These are phyloP conservation scores for Diaporthe ampelina DNA, from an alignment of 2,329 filamentous ascomycete species.

Conservation along the genomic window DNA sequence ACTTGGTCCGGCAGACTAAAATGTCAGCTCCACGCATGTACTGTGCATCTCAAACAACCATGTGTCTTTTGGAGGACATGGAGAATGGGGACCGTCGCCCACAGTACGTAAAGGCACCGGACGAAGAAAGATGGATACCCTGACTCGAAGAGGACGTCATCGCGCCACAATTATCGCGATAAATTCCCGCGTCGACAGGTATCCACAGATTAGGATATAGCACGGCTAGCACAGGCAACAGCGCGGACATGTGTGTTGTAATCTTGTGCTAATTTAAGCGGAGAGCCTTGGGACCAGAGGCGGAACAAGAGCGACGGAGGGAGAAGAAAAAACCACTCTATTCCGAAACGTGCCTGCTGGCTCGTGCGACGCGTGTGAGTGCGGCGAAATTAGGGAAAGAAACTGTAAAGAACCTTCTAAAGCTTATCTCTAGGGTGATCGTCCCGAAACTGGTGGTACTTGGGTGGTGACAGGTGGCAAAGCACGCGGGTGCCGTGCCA, in stretches of 20 bases:
- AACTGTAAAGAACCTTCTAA: slow-evolving; percentile 26
- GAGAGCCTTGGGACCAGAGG: neutral
- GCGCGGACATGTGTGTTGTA: neutral
- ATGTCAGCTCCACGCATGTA: slow-evolving; percentile 5
- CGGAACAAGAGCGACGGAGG: neutral
- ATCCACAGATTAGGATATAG: slow-evolving; percentile 35
- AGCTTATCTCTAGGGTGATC: slow-evolving; percentile 16
- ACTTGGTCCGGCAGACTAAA: slow-evolving; percentile 1
- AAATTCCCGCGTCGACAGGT: slow-evolving; percentile 36
- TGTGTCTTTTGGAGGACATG: slow-evolving; percentile 28
- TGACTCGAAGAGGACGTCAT: slow-evolving; percentile 42
- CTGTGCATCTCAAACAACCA: slow-evolving; percentile 16
- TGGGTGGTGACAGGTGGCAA: slow-evolving; percentile 3
- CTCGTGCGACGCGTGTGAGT: slow-evolving; percentile 17
- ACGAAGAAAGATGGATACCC: slow-evolving; percentile 28
- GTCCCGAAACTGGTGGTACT: slow-evolving; percentile 3
- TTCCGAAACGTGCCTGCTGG: slow-evolving; percentile 16
- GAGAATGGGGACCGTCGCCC: slow-evolving; percentile 22
- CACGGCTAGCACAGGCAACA: slow-evolving; percentile 9
- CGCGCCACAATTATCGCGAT: slow-evolving; percentile 42
- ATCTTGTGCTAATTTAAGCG: neutral
- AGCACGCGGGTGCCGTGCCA: too few species aligned
- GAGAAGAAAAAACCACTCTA: too few species aligned
- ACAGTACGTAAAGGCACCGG: slow-evolving; percentile 19
- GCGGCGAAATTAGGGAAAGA: neutral